Percentiles rank a stretch among this genome's conserved stretches.
These are phyloP conservation scores for Obba rivulosa DNA, from an alignment of 768 basidiomycete species.

Conservation along the genomic window DNA sequence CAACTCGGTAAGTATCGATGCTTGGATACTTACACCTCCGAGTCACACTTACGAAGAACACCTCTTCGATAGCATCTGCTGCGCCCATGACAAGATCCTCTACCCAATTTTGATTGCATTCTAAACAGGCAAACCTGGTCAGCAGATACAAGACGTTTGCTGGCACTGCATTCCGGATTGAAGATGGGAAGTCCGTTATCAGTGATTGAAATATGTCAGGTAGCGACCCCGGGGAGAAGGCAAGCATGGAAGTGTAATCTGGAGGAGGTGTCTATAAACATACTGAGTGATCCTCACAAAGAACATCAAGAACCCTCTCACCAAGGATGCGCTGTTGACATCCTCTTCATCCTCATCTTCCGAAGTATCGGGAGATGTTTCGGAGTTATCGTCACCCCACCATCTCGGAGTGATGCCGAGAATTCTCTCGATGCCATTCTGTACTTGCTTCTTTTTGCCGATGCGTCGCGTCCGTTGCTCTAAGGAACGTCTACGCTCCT, in stretches of 20 bases:
- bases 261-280: slow-evolving; percentile 56
- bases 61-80: slow-evolving; percentile 88
- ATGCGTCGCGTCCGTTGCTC: slow-evolving; percentile 55
- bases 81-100: slow-evolving; percentile 90
- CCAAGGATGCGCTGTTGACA: slow-evolving; percentile 20
- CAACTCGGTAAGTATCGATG: slow-evolving; percentile 3
- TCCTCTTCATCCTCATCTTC: slow-evolving; percentile 49
- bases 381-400: slow-evolving; percentile 53
- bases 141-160: slow-evolving; percentile 90
- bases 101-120: slow-evolving; percentile 88
- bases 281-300: slow-evolving; percentile 1
- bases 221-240: slow-evolving; percentile 78
- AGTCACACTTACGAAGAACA: slow-evolving; percentile 79
- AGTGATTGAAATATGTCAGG: slow-evolving; percentile 78
- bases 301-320: slow-evolving; percentile 4
- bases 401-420: slow-evolving; percentile 55
- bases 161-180: slow-evolving; percentile 72
- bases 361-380: slow-evolving; percentile 26
- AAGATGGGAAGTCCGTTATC: slow-evolving; percentile 69
- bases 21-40: too few relatives aligned
- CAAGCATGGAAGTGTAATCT: slow-evolving; percentile 87
- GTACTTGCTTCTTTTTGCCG: slow-evolving; percentile 48
- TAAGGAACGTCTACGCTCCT: slow-evolving; percentile 52
- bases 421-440: slow-evolving; percentile 51
- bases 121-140: slow-evolving; percentile 86